Conservation (phyloP, 768 basidiomycete species). For the Tricholoma terreum region DNA sequence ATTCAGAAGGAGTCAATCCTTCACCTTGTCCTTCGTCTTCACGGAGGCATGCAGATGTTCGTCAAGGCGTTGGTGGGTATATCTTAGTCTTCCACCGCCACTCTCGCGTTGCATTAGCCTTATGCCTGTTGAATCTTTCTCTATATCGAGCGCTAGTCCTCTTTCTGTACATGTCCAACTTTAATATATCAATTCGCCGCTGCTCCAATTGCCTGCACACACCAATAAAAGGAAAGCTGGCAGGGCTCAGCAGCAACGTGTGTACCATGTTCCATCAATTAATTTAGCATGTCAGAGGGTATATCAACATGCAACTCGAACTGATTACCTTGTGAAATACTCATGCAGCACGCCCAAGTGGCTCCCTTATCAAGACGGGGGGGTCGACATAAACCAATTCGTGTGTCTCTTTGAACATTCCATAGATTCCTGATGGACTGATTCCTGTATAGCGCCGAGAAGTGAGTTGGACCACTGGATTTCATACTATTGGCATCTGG, state of each 20-base stretch:
- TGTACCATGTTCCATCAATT: background rate
- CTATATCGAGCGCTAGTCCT: background rate
- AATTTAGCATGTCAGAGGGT: background rate
- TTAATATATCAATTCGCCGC: background rate
- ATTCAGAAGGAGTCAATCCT: constrained; percentile 61
- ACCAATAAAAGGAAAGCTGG: background rate
- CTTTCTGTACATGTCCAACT: background rate
- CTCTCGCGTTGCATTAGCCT: background rate
- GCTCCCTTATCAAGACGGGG: background rate
- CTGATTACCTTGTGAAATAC: background rate
- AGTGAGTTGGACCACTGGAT: constrained; percentile 4
- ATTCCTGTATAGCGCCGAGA: constrained; percentile 3
- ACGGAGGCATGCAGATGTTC: background rate
- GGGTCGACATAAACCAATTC: constrained; percentile 5
- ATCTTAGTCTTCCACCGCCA: background rate
- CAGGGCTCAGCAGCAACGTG: background rate
- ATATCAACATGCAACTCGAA: background rate
- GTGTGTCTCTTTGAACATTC: background rate
- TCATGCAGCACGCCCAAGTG: background rate
- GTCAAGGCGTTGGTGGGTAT: background rate
- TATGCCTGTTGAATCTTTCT: background rate
- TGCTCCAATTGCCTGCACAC: background rate
- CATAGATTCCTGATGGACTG: background rate
- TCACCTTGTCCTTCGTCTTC: constrained; percentile 27
- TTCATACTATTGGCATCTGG: constrained; percentile 9